phyloP scores from a whole-genome alignment of 2,329 filamentous ascomycete genomes.

The Microcyclospora tardicrescens region DNA sequence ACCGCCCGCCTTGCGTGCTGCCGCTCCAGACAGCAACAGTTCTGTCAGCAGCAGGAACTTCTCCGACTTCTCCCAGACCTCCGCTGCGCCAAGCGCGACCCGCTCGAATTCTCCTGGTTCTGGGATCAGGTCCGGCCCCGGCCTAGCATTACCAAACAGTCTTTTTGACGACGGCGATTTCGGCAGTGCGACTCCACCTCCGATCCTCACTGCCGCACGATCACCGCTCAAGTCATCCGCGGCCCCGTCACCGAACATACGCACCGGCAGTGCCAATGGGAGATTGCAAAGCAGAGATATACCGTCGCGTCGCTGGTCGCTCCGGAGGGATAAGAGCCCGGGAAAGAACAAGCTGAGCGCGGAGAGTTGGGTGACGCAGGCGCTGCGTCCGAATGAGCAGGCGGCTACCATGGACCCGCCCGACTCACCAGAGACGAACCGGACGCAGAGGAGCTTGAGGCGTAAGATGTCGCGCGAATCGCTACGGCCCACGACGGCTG shows the following conservation, averaged over 20 bases:
- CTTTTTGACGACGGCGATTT: slow-evolving; percentile 8
- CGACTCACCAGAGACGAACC: slow-evolving; percentile 9
- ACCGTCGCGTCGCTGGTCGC: slow-evolving; percentile 3
- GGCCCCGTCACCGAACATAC: slow-evolving; percentile 25
- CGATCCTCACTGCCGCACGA: slow-evolving; percentile 72
- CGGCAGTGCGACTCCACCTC: slow-evolving; percentile 18
- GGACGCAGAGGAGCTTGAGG: slow-evolving; percentile 10
- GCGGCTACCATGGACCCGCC: slow-evolving; percentile 10
- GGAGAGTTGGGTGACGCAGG: slow-evolving; percentile 20
- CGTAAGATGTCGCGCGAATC: slow-evolving; percentile 14
- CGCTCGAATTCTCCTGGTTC: slow-evolving; percentile 30
- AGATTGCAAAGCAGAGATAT: slow-evolving; percentile 5
- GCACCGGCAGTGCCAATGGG: background rate
- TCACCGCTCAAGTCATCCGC: slow-evolving; percentile 57
- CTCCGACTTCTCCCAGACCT: slow-evolving; percentile 10
- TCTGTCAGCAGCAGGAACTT: slow-evolving; percentile 9
- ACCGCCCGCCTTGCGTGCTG: slow-evolving; percentile 9
- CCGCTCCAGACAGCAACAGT: slow-evolving; percentile 8
- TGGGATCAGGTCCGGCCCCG: slow-evolving; percentile 59
- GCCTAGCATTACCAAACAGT: slow-evolving; percentile 9
- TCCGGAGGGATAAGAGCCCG: background rate
- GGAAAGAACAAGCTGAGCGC: slow-evolving; percentile 14
- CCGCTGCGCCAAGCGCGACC: slow-evolving; percentile 12
- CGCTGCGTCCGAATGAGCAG: background rate
- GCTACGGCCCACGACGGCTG: slow-evolving; percentile 2